Base-by-base conservation (phyloP, 2,329 filamentous ascomycete genomes). In the Bisporella sp. region DNA sequence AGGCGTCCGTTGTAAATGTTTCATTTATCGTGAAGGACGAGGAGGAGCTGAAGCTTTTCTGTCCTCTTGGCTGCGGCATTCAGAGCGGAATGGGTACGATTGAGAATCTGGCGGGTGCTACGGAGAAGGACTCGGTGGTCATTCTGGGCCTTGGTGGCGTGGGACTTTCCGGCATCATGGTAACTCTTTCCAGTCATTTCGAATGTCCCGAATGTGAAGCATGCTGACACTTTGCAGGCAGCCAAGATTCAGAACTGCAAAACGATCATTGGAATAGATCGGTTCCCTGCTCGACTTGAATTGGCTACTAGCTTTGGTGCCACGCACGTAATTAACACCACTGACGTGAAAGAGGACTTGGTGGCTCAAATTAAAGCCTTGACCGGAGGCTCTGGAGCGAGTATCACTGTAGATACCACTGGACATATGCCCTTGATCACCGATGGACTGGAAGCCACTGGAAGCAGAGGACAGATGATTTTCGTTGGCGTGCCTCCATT, bases 101-200 rank as follows among this genome's bases (percentile, higher is more conserved):
- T 2, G 47, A 60, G 4, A 62, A 66, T 41, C 52, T 57, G 1
- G 50, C 62, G 6, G 48, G 58, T 31, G 52, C 58, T 4, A 42
- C 50, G 32, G 45, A 49, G 5, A 53, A 57, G 2, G 45, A 51
- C 29, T 52, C 60, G 1, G 59, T 68, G 1, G 64, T 57, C 1
- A 57, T 68, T 5, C 60, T 66, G 28, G 66, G 67, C 2, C 55
- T 58, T 2, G 66, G 66, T 1, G 54, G 58, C 3, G 67, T 69
- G 2, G 67, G 66, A 2, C 50, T 68, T 29, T 55, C 60, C 9
- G 64, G 62, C 2, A 55, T 68, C 29, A 66, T 68, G 65, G 65
- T 47, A 47, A 47, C 33, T 39, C 30, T 60, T 21, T 7, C 28
- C 6, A 46, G 11, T 6, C 28, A 39, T 39, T 11, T 13, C 13